A percentile compares a stretch with the other conserved stretches of the same genome.
phyloP scores from a whole-genome alignment of 768 basidiomycete species.

The Royoungia palumana region DNA sequence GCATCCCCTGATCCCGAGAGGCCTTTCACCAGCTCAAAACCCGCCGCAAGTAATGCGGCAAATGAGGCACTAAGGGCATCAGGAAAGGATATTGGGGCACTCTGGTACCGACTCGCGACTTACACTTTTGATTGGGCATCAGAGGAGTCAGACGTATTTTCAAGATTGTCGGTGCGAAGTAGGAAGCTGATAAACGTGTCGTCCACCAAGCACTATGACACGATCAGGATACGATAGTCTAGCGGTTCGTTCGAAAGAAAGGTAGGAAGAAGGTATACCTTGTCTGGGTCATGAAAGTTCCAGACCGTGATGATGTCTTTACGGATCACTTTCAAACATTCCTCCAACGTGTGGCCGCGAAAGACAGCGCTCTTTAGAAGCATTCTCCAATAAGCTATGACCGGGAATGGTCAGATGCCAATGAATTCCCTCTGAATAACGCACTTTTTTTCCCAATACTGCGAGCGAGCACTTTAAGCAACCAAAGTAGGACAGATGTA shows the following conservation, averaged over 20 bases:
- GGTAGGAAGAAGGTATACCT: background rate
- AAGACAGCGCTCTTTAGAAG: slow-evolving; percentile 9
- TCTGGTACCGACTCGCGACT: background rate
- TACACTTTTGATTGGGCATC: background rate
- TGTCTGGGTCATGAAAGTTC: slow-evolving; percentile 14
- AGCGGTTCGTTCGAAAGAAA: background rate
- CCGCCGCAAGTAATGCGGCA: background rate
- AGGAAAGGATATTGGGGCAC: too few species aligned
- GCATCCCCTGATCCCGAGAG: background rate
- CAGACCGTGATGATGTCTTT: slow-evolving; percentile 9
- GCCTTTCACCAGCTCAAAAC: background rate
- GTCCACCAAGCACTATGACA: slow-evolving; percentile 8
- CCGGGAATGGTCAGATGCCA: background rate
- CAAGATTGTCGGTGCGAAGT: slow-evolving; percentile 4
- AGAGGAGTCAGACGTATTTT: background rate
- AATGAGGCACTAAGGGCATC: background rate
- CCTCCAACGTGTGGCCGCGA: slow-evolving; percentile 1
- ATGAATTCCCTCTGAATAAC: background rate
- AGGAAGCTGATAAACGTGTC: background rate
- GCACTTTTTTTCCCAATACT: slow-evolving; percentile 15
- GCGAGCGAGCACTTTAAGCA: background rate
- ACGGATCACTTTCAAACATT: slow-evolving; percentile 12
- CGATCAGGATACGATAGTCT: background rate
- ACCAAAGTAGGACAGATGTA: background rate
- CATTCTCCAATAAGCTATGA: slow-evolving; percentile 10